Base-by-base conservation (phyloP, 306 rosid genomes). In the Pueraria montana region DNA sequence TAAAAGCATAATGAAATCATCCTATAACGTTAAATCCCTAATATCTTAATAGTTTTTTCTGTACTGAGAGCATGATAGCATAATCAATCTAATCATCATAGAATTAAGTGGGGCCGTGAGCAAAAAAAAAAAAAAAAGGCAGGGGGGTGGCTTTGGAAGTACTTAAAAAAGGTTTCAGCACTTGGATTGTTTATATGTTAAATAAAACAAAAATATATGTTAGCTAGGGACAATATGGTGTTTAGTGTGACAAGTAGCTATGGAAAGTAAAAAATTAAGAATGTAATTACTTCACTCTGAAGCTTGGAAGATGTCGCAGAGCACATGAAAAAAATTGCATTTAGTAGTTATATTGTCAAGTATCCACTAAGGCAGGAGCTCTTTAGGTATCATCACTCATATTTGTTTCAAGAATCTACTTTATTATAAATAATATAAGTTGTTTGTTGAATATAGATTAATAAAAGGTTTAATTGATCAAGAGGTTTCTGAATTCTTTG, bases 31-130 rank as follows among this genome's bases (percentile, higher is more conserved):
- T 65, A 21, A 24, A 76, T 16, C 64, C 34, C 62, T 6, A 84
- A 8, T 84, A 76, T 71, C 71, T 81, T 86, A 84, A 18, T 55
- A 66, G 55, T 59, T 56, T 52, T 65, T 46, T 63, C 30, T 75
- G 88, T 76, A 68, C 86, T 52, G 65, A 56, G 48, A 43, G 48
- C 74, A 82, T 72, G 85, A 86, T 71, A 56, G 69, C 14, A 58
- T 80, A 86, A 75, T 84, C 82, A 74, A 80, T 71, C 81, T 45
- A 82, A 87, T 87, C 89, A 89, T 88, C 76, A 72, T 68, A 72
- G 80, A 89, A 84, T 71, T 71, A 40, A 88, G 89, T 91, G 92
- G 91, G 87, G 61, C 56, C 80, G 26, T 50, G 80, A 56, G 76
- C 40, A 50, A 56, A 80, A 45, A 13, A 6, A 27, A 62, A 13